Evolutionary conservation across 2,329 filamentous ascomycete species (phyloP).

Genomic region (Chaetomium olivaceum): DNA sequence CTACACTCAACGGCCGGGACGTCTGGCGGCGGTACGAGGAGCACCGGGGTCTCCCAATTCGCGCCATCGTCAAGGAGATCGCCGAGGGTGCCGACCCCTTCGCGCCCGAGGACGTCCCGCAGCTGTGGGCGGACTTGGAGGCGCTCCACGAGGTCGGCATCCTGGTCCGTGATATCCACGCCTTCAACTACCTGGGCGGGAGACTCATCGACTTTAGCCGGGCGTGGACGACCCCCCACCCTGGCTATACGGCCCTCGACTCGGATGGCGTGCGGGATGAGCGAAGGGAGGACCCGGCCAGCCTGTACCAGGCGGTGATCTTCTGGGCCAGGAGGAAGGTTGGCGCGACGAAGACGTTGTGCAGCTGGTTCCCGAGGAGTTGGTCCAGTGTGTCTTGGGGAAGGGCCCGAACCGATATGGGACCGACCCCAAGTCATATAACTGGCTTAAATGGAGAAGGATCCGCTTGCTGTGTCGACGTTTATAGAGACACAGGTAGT

Average conservation of each 20-base stretch:
- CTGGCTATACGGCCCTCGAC: not conserved
- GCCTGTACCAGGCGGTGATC: not conserved
- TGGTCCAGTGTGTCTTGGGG: not conserved
- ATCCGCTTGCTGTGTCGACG: not conserved
- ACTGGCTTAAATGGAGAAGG: slow-evolving; percentile 4
- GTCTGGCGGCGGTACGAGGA: slow-evolving; percentile 4
- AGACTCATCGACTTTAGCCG: slow-evolving; percentile 25
- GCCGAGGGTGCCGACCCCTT: not conserved
- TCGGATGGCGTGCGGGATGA: not conserved
- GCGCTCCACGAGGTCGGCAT: slow-evolving; percentile 21
- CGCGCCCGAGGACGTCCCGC: not conserved
- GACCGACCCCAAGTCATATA: not conserved
- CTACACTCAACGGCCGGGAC: not conserved
- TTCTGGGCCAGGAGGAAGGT: not conserved
- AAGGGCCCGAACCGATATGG: not conserved
- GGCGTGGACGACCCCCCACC: slow-evolving; percentile 20
- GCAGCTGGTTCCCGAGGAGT: not conserved
- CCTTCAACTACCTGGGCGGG: slow-evolving; percentile 16
- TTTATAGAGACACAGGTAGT: not conserved
- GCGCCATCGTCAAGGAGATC: slow-evolving; percentile 22
- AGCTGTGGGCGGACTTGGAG: slow-evolving; percentile 19
- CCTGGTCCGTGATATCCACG: slow-evolving; percentile 15
- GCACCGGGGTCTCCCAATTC: not conserved
- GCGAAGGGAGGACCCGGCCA: not conserved
- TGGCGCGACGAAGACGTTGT: not conserved